Base-by-base conservation (phyloP, 2,329 filamentous ascomycete genomes). In the Coniochaeta hoffmannii region DNA sequence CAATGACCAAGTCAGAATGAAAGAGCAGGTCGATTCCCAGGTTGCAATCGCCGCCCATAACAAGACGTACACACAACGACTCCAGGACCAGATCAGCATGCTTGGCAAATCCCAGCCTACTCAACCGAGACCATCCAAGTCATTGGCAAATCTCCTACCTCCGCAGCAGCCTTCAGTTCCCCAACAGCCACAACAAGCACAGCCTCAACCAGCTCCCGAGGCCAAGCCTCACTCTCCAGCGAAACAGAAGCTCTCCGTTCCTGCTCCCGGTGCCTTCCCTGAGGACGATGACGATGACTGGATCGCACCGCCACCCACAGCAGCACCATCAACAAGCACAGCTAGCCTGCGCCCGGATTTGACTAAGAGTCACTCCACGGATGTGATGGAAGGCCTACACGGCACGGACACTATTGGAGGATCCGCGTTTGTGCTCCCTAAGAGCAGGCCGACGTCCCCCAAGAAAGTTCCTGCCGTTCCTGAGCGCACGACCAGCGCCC, bases 51-150 rank as follows among this genome's bases (percentile, higher is more conserved):
- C 80, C 6, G 70, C 80, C 2, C 87, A 93, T 65, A 90, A 85
- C 71, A 95, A 95, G 68, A 92, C 90, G 0, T 95, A 94, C n/a
- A 96, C 94, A 0, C 92, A 97, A 69, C 81, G 89, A 44, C 77
- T 99, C 15, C 91, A 96, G 61, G 93, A 97, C 64, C 90, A 92
- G 63, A 97, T 99, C 63, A 96, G 86, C 65, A 81, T 81, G 73
- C 73, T 87, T 52, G 82, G 83, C 15, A 81, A 86, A 61, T 76
- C 77, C 0, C 81, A 83, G 57, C 69, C 78, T 5, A 75, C 71
- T 46, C 71, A 72, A 51, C 66, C 73, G 17, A 72, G 77, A 35
- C 68, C 72, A 15, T 76, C 79, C 1, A 82, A 81, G 58, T 76
- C 75, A 1, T 70, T 76, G 9, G 69, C 73, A 3, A 73, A 69